These are phyloP conservation scores for Trichoderma arundinaceum DNA, from an alignment of 2,329 filamentous ascomycete genomes.

Conservation along the genomic window DNA sequence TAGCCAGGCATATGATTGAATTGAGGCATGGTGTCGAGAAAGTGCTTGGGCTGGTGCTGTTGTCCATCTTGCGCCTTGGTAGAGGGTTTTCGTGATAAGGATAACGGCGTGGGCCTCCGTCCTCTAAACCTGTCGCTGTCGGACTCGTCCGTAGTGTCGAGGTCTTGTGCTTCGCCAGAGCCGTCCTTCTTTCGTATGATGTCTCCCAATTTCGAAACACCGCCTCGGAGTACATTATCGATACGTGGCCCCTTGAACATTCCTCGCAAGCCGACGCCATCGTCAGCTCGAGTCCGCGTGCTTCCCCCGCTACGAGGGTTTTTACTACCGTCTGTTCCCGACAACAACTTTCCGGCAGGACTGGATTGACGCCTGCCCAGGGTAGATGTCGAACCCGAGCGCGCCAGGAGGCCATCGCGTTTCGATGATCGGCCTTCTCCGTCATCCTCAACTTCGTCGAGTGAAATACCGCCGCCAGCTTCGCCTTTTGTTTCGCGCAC, in stretches of 20 bases:
- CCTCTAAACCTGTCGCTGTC: slow-evolving; percentile 53
- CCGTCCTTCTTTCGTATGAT: slow-evolving; percentile 62
- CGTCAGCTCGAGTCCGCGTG: slow-evolving; percentile 49
- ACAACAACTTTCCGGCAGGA: slow-evolving; percentile 40
- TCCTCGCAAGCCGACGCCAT: slow-evolving; percentile 54
- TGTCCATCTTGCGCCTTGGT: slow-evolving; percentile 41
- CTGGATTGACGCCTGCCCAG: slow-evolving; percentile 31
- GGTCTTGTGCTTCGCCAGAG: slow-evolving; percentile 44
- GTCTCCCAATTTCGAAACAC: slow-evolving; percentile 63
- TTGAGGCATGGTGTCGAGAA: slow-evolving; percentile 58
- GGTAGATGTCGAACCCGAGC: slow-evolving; percentile 37
- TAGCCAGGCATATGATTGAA: slow-evolving; percentile 50
- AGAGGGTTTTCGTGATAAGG: slow-evolving; percentile 45
- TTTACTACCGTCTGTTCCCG: slow-evolving; percentile 39
- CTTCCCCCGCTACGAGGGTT: slow-evolving; percentile 51
- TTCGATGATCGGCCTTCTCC: slow-evolving; percentile 39
- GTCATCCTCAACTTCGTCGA: slow-evolving; percentile 44
- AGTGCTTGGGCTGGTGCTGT: slow-evolving; percentile 49
- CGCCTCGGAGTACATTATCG: slow-evolving; percentile 70
- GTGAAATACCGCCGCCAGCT: slow-evolving; percentile 43
- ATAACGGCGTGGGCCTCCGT: slow-evolving; percentile 45
- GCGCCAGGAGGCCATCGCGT: slow-evolving; percentile 37
- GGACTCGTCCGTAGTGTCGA: slow-evolving; percentile 56
- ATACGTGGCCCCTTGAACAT: slow-evolving; percentile 81
- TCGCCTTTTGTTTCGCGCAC: slow-evolving; percentile 61